Evolutionary conservation across 495 filamentous ascomycete genomes (phyloP).

Genomic region (Penicillium coprophilum): DNA sequence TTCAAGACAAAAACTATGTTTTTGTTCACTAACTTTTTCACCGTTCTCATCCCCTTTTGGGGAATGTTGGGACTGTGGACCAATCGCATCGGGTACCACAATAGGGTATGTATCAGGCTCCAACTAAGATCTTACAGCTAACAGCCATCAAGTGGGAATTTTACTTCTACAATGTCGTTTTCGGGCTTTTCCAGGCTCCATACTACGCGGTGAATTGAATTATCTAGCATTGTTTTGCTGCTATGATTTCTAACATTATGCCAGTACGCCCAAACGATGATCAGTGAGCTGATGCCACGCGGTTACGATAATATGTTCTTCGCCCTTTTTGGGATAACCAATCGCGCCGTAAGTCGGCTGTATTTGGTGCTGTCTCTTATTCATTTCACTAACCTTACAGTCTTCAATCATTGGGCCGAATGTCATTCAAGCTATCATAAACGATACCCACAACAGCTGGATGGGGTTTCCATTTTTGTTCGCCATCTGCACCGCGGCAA

Average conservation of each 20-base stretch:
- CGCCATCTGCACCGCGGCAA: constrained; percentile 42
- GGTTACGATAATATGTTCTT: constrained; percentile 57
- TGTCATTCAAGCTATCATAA: constrained; percentile 52
- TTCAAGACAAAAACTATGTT: constrained; percentile 53
- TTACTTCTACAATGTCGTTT: constrained; percentile 52
- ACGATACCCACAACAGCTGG: constrained; percentile 49
- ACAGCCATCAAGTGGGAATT: constrained; percentile 42
- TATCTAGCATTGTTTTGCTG: not conserved
- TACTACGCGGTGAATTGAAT: constrained; percentile 43
- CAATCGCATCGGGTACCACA: constrained; percentile 46
- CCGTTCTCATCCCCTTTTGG: constrained; percentile 50
- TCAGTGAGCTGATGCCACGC: constrained; percentile 50
- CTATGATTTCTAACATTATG: not conserved
- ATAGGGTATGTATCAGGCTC: constrained; percentile 29
- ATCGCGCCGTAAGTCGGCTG: constrained; percentile 42
- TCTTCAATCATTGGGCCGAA: constrained; percentile 53
- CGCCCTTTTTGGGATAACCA: constrained; percentile 52
- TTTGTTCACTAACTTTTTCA: constrained; percentile 50
- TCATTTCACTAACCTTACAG: constrained; percentile 19
- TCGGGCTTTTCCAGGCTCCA: constrained; percentile 51
- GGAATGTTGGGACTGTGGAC: constrained; percentile 54
- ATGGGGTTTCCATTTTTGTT: constrained; percentile 54
- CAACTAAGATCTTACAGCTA: not conserved
- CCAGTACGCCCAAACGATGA: constrained; percentile 55
- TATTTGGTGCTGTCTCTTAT: not conserved